Evolutionary conservation across 768 basidiomycete genomes (phyloP).

Genomic region (Leucocoprinus leucothites): DNA sequence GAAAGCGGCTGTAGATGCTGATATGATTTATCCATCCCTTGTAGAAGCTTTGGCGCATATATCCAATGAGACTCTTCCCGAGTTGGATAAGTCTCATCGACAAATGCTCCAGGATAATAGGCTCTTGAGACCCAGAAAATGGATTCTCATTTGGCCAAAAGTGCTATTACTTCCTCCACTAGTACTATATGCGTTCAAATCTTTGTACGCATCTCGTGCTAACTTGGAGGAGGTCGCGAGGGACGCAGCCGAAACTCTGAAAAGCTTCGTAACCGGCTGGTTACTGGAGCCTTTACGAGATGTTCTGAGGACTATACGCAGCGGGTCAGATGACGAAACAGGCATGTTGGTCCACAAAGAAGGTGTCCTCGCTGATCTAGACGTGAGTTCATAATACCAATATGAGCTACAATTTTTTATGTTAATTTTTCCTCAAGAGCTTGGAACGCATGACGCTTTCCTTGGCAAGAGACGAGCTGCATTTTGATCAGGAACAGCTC

Average conservation of each 20-base stretch:
- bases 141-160: constrained; percentile 76
- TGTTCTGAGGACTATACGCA: constrained; percentile 78
- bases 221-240: constrained; percentile 45
- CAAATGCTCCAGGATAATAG: constrained; percentile 13
- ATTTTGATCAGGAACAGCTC: constrained; percentile 63
- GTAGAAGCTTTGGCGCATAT: constrained; percentile 4
- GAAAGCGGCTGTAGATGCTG: constrained; percentile 11
- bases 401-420: not conserved
- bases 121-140: constrained; percentile 15
- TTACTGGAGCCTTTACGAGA: constrained; percentile 82
- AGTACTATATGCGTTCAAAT: constrained; percentile 49
- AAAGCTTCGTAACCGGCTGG: constrained; percentile 79
- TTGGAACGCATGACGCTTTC: constrained; percentile 91
- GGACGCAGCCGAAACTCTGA: constrained; percentile 65
- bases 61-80: constrained; percentile 7
- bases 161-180: constrained; percentile 75
- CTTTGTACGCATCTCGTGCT: constrained; percentile 39
- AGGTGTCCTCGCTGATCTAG: constrained; percentile 81
- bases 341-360: constrained; percentile 75
- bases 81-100: constrained; percentile 7
- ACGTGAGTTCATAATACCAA: constrained; percentile 44
- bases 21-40: constrained; percentile 2
- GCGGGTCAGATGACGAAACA: constrained; percentile 52
- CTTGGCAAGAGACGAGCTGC: constrained; percentile 77
- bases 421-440: constrained; percentile 45